A percentile compares a stretch with the other conserved stretches of the same genome.
Conservation (phyloP, 2,329 filamentous ascomycete genomes). For the Xylogone sp. region DNA sequence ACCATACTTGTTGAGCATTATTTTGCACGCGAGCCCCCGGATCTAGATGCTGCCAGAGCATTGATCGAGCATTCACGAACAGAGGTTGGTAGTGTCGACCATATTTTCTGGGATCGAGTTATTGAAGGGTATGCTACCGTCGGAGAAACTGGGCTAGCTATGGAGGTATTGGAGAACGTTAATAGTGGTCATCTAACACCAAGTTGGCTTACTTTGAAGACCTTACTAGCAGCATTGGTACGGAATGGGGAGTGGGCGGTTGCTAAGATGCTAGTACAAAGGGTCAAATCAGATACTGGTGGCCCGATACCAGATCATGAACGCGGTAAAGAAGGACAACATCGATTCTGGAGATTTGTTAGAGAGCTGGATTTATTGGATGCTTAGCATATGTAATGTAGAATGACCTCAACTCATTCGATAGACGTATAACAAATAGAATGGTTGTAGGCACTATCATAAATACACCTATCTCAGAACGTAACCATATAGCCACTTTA, state of each 20-base stretch:
- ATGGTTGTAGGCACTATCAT: too few species aligned
- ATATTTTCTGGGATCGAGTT: conserved; percentile 65
- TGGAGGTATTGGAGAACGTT: conserved; percentile 45
- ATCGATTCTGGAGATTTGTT: conserved; percentile 26
- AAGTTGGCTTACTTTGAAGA: conserved; percentile 23
- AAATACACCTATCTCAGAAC: too few species aligned
- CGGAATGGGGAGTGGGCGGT: conserved; percentile 24
- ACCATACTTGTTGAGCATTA: conserved; percentile 70
- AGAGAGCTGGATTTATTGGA: conserved; percentile 17
- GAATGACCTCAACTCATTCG: too few species aligned
- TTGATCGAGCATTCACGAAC: conserved; percentile 50
- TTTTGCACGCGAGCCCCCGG: conserved; percentile 54
- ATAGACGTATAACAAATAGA: too few species aligned
- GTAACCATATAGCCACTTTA: neutral
- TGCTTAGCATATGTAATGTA: conserved; percentile 3
- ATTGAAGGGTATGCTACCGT: conserved; percentile 61
- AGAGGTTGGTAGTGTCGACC: conserved; percentile 38
- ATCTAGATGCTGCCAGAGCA: conserved; percentile 54
- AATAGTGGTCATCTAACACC: conserved; percentile 18
- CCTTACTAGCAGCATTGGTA: conserved; percentile 23
- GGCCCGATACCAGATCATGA: conserved; percentile 14
- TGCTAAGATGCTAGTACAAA: conserved; percentile 25
- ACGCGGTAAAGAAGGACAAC: conserved; percentile 21
- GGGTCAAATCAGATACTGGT: conserved; percentile 20
- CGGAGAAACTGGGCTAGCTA: conserved; percentile 46